Percentiles rank a stretch among this genome's conserved stretches.
phyloP scores from a whole-genome alignment of 2,329 filamentous ascomycete genomes.

The Aureobasidium sp. region DNA sequence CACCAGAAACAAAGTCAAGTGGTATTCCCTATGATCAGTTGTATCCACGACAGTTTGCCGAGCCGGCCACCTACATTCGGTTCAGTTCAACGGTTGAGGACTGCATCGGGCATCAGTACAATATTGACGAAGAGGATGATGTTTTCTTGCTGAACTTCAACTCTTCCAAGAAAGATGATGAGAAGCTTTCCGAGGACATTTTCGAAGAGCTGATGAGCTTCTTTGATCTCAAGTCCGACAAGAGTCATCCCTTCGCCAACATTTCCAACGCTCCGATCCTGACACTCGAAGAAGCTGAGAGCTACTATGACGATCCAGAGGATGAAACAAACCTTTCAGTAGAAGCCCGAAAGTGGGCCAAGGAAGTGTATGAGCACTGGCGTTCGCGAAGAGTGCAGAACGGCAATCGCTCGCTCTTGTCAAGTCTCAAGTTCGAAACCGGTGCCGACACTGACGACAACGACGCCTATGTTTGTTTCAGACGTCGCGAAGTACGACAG shows the following conservation, averaged over 20 bases:
- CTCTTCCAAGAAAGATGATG: conserved; percentile 50
- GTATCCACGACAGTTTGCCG: conserved; percentile 69
- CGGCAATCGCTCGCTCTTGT: conserved; percentile 65
- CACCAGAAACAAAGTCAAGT: conserved; percentile 52
- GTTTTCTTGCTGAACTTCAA: conserved; percentile 79
- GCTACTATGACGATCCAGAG: conserved; percentile 45
- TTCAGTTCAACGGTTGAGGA: conserved; percentile 98
- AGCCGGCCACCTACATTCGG: conserved; percentile 89
- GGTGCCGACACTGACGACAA: conserved; percentile 90
- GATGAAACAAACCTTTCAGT: conserved; percentile 43
- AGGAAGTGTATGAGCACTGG: conserved; percentile 87
- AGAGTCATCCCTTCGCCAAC: conserved; percentile 78
- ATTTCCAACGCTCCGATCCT: conserved; percentile 81
- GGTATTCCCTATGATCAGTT: conserved; percentile 78
- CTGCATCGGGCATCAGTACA: conserved; percentile 81
- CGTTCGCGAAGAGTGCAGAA: conserved; percentile 57
- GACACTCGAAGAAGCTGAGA: conserved; percentile 49
- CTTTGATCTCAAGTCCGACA: conserved; percentile 78
- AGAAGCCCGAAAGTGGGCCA: conserved; percentile 53
- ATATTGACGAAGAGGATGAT: conserved; percentile 88
- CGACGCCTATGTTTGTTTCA: conserved; percentile 97
- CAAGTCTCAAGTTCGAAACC: conserved; percentile 83
- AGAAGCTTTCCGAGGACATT: conserved; percentile 75
- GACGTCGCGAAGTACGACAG: conserved; percentile 85
- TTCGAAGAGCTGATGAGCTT: conserved; percentile 94